phyloP scores from a whole-genome alignment of 164 flowering plant species.

The Piper longum region DNA sequence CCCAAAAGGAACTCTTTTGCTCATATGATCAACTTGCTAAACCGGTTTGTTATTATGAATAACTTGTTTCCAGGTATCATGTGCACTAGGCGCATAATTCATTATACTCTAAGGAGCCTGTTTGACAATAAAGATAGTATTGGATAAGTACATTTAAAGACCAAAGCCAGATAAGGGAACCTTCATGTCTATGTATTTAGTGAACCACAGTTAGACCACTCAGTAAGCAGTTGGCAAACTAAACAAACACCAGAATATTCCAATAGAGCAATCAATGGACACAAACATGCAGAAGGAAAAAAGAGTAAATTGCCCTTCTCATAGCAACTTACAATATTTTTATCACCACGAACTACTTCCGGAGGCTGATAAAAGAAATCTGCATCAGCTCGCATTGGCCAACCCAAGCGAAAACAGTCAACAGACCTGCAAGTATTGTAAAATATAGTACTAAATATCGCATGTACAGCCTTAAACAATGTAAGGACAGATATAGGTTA shows the following conservation, averaged over 20 bases:
- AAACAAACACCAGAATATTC: neutral
- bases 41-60: too few species aligned
- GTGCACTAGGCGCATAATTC: too few species aligned
- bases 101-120: too few species aligned
- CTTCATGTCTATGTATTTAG: too few species aligned
- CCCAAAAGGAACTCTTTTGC: too few species aligned
- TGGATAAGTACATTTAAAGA: neutral
- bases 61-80: too few species aligned
- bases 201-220: neutral
- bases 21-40: too few species aligned
- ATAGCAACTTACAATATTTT: constrained; percentile 34
- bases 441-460: neutral
- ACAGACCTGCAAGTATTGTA: constrained; percentile 45
- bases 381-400: constrained; percentile 98
- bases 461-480: neutral
- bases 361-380: constrained; percentile 61
- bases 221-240: neutral
- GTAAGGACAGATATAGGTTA: neutral
- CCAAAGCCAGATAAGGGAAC: too few species aligned
- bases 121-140: too few species aligned
- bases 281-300: neutral
- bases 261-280: neutral
- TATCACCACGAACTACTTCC: constrained; percentile 21
- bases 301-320: neutral
- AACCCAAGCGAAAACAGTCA: constrained; percentile 89